Base-by-base conservation (phyloP, 768 basidiomycete genomes). In the Boletus tylopilopsis region DNA sequence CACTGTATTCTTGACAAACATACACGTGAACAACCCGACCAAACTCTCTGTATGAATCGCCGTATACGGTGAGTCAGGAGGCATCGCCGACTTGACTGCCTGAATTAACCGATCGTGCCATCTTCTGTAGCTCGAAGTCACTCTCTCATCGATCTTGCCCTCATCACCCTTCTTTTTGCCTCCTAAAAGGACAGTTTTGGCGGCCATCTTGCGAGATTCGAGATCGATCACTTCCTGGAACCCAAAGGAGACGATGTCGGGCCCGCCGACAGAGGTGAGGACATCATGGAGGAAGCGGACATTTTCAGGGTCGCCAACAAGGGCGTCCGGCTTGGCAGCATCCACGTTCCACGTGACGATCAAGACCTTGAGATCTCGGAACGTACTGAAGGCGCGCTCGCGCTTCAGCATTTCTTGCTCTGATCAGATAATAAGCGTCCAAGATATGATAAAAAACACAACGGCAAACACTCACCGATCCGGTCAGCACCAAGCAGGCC, bases 141-240 rank as follows among this genome's bases (percentile, higher is more conserved):
- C 87, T 62, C 87, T 88, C 58, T 94, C 90, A 15, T 87, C 85
- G 7, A 69, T 60, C 47, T 67, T 68, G 35, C 76, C 68, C 5
- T 75, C 77, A 30, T 81, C 78, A 15, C 71, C 66, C 51, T 79
- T 82, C 70, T 85, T 90, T 55, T 84, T 80, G 15, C 76, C 75
- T 6, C 86, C 87, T 6, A 95, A 76, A 0, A 99, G 63, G 23
- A 98, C 83, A 18, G 86, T 91, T 71, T 96, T 94, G 59, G 95
- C 95, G 2, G 87, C 85, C 75, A 97, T 84, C 70, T 85, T 92
- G 53, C 91, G 84, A 55, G 82, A 85, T 58, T 96, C 94, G n/a
- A 99, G 79, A 63, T 96, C 93, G 52, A 99, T 91, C 33, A 97
- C 79, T 69, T 98, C 95, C 68, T 99, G 95, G 68, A 98, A 87